Percentiles rank a stretch among this genome's conserved stretches.
phyloP scores from a whole-genome alignment of 2,329 filamentous ascomycete species.

The Ceratocystis variospora region DNA sequence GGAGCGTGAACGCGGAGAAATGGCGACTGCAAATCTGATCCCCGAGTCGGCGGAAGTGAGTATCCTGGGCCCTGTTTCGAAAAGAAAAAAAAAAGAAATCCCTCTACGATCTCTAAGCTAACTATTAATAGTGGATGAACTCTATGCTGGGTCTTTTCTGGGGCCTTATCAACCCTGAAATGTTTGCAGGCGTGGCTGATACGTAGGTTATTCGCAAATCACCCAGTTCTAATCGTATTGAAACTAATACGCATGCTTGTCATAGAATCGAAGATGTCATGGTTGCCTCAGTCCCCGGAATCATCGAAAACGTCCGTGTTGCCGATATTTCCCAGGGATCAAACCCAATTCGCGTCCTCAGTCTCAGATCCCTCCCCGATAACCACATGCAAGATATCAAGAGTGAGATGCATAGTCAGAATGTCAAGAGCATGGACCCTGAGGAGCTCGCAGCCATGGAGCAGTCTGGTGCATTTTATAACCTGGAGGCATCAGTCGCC shows the following conservation, averaged over 20 bases:
- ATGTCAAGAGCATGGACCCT: conserved; percentile 68
- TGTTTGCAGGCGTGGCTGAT: conserved; percentile 86
- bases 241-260: not conserved
- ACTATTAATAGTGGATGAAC: conserved; percentile 59
- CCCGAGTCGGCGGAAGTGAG: conserved; percentile 66
- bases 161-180: conserved; percentile 87
- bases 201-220: conserved; percentile 33
- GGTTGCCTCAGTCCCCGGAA: conserved; percentile 80
- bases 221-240: not conserved
- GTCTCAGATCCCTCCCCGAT: conserved; percentile 68
- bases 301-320: conserved; percentile 90
- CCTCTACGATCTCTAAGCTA: not conserved
- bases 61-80: not conserved
- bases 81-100: too few species aligned
- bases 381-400: conserved; percentile 69
- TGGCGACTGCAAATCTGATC: conserved; percentile 73
- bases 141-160: conserved; percentile 71
- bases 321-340: conserved; percentile 89
- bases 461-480: conserved; percentile 84
- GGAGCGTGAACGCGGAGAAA: conserved; percentile 72
- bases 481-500: conserved; percentile 77
- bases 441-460: conserved; percentile 80
- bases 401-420: conserved; percentile 62
- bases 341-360: conserved; percentile 80
- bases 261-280: conserved; percentile 58